Percentiles rank a stretch among this genome's conserved stretches.
Evolutionary conservation across 768 basidiomycete species (phyloP).

Genomic region (Leccinum arenicola): DNA sequence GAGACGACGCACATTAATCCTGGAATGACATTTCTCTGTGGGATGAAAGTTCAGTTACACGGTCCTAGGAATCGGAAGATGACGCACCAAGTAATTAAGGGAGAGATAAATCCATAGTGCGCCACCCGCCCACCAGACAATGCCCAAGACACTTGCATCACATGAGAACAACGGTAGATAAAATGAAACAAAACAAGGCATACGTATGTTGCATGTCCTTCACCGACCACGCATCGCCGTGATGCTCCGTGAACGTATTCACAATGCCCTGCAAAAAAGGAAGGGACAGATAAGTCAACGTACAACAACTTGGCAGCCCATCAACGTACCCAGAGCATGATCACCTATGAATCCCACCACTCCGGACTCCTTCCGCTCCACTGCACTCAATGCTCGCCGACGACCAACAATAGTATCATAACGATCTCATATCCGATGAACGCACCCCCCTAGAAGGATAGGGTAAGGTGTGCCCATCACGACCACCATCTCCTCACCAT

Average conservation of each 20-base stretch:
- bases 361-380: conserved; percentile 74
- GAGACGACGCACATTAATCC: too few species aligned
- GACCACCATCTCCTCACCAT: conserved; percentile 45
- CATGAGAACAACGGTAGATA: not conserved
- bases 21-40: too few species aligned
- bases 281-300: not conserved
- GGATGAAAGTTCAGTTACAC: too few species aligned
- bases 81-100: conserved; percentile 65
- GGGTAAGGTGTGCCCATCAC: not conserved
- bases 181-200: conserved; percentile 27
- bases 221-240: conserved; percentile 70
- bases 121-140: conserved; percentile 87
- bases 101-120: conserved; percentile 82
- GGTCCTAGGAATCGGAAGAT: not conserved
- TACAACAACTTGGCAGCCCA: not conserved
- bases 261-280: conserved; percentile 40
- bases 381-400: conserved; percentile 76
- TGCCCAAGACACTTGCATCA: conserved; percentile 48
- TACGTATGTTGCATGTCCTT: conserved; percentile 81
- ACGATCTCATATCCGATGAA: conserved; percentile 87
- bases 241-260: conserved; percentile 93
- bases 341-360: conserved; percentile 79
- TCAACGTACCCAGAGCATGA: conserved; percentile 49
- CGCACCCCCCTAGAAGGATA: conserved; percentile 58
- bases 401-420: conserved; percentile 73